phyloP scores from a whole-genome alignment of 805 yeast genomes.

The Wickerhamiella siamensis region DNA sequence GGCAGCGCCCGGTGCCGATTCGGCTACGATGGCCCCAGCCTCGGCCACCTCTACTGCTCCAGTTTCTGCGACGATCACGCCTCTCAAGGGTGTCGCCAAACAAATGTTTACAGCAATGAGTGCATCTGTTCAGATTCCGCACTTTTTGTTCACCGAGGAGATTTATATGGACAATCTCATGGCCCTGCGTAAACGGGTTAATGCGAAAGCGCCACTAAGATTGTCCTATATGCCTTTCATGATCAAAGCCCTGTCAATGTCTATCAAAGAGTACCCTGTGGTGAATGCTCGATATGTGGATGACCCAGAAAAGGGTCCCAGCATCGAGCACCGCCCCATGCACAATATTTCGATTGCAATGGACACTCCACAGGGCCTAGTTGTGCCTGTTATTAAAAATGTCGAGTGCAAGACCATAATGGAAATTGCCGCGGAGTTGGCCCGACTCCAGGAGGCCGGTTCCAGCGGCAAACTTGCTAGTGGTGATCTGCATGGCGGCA shows the following conservation, averaged over 20 bases:
- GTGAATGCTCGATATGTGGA: constrained; percentile 19
- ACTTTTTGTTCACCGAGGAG: constrained; percentile 25
- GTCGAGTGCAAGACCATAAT: constrained; percentile 18
- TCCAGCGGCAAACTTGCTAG: constrained; percentile 18
- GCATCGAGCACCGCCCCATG: constrained; percentile 15
- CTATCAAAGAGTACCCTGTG: constrained; percentile 20
- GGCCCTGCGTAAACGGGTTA: constrained; percentile 16
- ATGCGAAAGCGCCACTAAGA: constrained; percentile 12
- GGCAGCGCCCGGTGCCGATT: not conserved
- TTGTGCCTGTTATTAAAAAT: constrained; percentile 24
- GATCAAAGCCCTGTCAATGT: constrained; percentile 24
- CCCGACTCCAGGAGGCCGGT: constrained; percentile 19
- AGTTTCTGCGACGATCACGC: constrained; percentile 8
- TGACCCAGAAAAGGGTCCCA: constrained; percentile 14
- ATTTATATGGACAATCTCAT: constrained; percentile 19
- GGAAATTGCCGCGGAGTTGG: constrained; percentile 21
- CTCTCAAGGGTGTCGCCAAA: constrained; percentile 21
- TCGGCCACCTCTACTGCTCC: constrained; percentile 4
- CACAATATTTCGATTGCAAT: constrained; percentile 26
- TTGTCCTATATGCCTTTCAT: constrained; percentile 25
- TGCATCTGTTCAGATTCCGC: constrained; percentile 22
- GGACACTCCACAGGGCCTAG: constrained; percentile 24
- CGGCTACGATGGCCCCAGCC: constrained; percentile 2
- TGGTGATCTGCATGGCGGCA: constrained; percentile 22
- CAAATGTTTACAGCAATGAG: constrained; percentile 26